Evolutionary conservation across 2,329 filamentous ascomycete species (phyloP).

Genomic region (Monosporascus cannonballus): DNA sequence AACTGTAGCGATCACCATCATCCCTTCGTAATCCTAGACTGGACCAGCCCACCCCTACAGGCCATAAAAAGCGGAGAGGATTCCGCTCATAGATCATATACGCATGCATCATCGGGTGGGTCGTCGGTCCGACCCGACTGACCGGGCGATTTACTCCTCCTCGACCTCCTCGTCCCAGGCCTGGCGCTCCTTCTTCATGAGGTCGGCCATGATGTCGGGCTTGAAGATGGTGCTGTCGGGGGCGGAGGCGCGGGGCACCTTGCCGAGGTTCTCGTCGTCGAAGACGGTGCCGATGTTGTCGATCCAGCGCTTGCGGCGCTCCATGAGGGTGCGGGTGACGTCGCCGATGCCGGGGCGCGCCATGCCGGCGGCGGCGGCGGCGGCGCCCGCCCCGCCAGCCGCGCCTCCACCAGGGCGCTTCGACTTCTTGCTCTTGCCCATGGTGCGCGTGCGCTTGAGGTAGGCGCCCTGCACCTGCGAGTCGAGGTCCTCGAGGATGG

Average conservation of each 20-base stretch:
- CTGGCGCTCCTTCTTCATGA: conserved; percentile 71
- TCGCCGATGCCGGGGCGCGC: conserved; percentile 82
- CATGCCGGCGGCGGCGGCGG: conserved; percentile 51
- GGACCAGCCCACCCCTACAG: background rate
- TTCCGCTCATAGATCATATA: background rate
- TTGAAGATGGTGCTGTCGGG: conserved; percentile 68
- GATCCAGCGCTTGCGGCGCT: conserved; percentile 82
- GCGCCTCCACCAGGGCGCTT: conserved; percentile 67
- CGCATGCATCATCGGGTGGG: background rate
- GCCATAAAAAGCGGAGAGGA: background rate
- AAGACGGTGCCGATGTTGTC: conserved; percentile 88
- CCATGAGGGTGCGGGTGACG: conserved; percentile 86
- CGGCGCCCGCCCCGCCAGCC: conserved; percentile 59
- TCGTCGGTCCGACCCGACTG: background rate
- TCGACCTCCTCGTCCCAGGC: conserved; percentile 77
- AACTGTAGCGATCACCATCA: too few species aligned
- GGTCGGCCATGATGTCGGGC: conserved; percentile 61
- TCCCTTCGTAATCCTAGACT: too few species aligned
- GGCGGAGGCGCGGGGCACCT: conserved; percentile 62
- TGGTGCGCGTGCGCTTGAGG: conserved; percentile 87
- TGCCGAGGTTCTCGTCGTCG: conserved; percentile 69
- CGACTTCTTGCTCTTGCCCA: conserved; percentile 90
- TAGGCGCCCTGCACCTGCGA: conserved; percentile 92
- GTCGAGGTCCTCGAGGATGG: conserved; percentile 94
- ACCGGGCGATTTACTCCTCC: conserved; percentile 41